A percentile compares a stretch with the other conserved stretches of the same genome.
These are phyloP conservation scores for Platismatia glauca DNA, from an alignment of 495 filamentous ascomycete genomes.

Conservation along the genomic window DNA sequence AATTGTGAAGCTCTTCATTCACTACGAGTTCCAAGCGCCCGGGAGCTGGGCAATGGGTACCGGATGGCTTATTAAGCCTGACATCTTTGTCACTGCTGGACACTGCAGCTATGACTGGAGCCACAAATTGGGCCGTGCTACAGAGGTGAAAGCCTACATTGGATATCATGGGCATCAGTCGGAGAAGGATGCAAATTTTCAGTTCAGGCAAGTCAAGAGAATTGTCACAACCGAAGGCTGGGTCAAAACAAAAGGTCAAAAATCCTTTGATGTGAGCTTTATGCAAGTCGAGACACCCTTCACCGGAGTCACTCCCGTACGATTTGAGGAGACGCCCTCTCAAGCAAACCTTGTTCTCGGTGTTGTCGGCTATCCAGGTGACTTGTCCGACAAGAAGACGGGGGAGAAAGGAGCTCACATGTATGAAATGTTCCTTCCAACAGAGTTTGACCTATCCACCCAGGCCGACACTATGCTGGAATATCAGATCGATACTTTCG, in stretches of 20 bases:
- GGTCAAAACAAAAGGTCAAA: conserved; percentile 28
- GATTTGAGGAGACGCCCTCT: conserved; percentile 28
- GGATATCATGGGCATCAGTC: conserved; percentile 30
- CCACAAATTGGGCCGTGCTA: conserved; percentile 26
- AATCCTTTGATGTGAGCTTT: conserved; percentile 31
- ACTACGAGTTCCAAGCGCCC: conserved; percentile 27
- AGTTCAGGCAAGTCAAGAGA: conserved; percentile 29
- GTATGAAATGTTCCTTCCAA: conserved; percentile 31
- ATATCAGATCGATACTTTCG: conserved; percentile 33
- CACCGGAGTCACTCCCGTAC: conserved; percentile 27
- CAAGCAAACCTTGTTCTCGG: conserved; percentile 27
- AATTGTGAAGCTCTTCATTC: conserved; percentile 34
- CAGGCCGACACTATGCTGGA: conserved; percentile 28
- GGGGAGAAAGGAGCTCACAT: conserved; percentile 33
- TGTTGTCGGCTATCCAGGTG: conserved; percentile 38
- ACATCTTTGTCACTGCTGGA: conserved; percentile 34
- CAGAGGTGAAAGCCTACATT: conserved; percentile 32
- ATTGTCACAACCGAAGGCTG: conserved; percentile 33
- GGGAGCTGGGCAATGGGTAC: conserved; percentile 29
- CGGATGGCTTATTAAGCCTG: conserved; percentile 33
- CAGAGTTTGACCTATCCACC: conserved; percentile 25
- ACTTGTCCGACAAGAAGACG: conserved; percentile 21
- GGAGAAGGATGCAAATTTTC: conserved; percentile 27
- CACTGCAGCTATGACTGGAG: conserved; percentile 34
- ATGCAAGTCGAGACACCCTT: conserved; percentile 33